Evolutionary conservation across 164 flowering plant genomes (phyloP).

Genomic region (Vitis amurensis): DNA sequence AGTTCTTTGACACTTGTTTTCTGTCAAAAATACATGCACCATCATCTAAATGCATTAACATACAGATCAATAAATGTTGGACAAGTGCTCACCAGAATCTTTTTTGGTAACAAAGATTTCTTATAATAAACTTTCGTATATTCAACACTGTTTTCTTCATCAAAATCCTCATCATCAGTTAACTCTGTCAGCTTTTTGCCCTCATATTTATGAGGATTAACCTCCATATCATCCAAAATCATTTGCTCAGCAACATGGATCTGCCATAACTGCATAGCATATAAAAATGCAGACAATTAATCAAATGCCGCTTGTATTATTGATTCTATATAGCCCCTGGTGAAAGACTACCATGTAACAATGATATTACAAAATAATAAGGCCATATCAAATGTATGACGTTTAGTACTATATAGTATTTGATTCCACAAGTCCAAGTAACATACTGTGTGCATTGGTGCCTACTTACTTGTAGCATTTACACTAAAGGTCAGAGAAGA

Average conservation of each 20-base stretch:
- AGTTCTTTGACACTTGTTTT: slow-evolving; percentile 84
- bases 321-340: too few relatives aligned
- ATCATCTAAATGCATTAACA: background rate
- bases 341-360: too few relatives aligned
- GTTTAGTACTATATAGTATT: too few relatives aligned
- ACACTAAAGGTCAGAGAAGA: too few relatives aligned
- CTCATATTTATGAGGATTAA: slow-evolving; percentile 83
- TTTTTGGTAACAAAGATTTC: slow-evolving; percentile 59
- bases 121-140: slow-evolving; percentile 59
- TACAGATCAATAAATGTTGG: background rate
- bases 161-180: slow-evolving; percentile 56
- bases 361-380: too few relatives aligned
- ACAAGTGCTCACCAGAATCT: slow-evolving; percentile 56
- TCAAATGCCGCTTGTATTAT: too few relatives aligned
- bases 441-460: background rate
- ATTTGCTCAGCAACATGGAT: slow-evolving; percentile 91
- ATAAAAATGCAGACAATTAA: slow-evolving; percentile 1
- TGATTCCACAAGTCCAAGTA: background rate
- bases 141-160: slow-evolving; percentile 66
- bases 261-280: slow-evolving; percentile 83
- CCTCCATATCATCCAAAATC: slow-evolving; percentile 84
- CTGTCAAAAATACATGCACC: slow-evolving; percentile 36
- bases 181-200: slow-evolving; percentile 57
- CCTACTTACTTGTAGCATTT: too few relatives aligned
- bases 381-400: too few relatives aligned